A percentile compares a stretch with the other conserved stretches of the same genome.
Conservation (phyloP, 345 rosid genomes). For the Streptanthus diversifolius region DNA sequence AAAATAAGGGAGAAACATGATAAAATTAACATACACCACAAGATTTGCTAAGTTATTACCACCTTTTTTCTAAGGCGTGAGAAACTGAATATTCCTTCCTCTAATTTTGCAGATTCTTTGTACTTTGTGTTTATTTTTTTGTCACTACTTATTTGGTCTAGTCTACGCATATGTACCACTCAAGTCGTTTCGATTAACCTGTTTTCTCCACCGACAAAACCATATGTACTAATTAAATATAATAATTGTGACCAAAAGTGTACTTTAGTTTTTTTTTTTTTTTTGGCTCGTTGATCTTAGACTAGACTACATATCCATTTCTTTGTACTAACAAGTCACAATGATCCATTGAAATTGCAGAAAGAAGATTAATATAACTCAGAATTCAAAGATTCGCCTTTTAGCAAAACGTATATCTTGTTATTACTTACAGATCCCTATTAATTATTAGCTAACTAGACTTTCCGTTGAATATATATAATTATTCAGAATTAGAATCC, state of each 20-base stretch:
- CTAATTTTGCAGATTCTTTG: slow-evolving; percentile 17
- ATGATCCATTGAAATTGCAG: neutral
- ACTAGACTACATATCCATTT: neutral
- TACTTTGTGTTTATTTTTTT: neutral
- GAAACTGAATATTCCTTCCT: slow-evolving; percentile 12
- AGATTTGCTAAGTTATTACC: neutral
- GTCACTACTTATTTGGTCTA: neutral
- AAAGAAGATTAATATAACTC: neutral
- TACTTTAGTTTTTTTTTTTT: neutral
- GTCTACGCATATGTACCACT: neutral
- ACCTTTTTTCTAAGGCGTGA: neutral
- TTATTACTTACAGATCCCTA: no score
- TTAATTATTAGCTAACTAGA: no score
- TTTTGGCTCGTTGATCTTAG: neutral
- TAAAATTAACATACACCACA: slow-evolving; percentile 10
- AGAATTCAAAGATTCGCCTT: neutral
- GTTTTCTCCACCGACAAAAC: slow-evolving; percentile 12
- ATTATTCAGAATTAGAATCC: no score
- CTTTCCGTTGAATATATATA: no score
- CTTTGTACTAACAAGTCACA: neutral
- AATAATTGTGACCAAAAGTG: neutral
- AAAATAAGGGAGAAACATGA: neutral
- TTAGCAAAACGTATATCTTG: neutral
- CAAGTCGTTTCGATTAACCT: neutral
- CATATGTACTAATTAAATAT: neutral